These are phyloP conservation scores for Fraxinus platypoda DNA, from an alignment of 305 asterid genomes.

Conservation along the genomic window DNA sequence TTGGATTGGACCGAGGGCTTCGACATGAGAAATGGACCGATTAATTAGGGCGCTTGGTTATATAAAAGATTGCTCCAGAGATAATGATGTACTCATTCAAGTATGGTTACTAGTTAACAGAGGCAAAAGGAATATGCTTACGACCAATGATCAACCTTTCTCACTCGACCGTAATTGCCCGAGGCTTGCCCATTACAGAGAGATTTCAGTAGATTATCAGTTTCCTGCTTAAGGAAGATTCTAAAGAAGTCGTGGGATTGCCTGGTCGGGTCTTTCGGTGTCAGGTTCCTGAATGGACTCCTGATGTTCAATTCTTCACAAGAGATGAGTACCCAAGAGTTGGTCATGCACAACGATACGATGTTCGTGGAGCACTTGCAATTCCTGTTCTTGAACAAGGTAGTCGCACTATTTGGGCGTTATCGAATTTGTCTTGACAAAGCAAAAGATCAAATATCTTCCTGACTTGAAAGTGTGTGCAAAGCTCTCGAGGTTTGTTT, in stretches of 20 bases:
- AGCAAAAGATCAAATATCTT: conserved; percentile 68
- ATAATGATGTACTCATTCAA: conserved; percentile 61
- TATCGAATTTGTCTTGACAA: conserved; percentile 72
- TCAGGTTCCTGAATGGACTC: conserved; percentile 86
- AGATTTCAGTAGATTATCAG: conserved; percentile 56
- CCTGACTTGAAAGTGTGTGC: conserved; percentile 80
- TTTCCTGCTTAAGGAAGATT: conserved; percentile 63
- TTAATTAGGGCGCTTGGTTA: conserved; percentile 55
- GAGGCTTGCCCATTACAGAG: conserved; percentile 62
- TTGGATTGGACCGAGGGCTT: conserved; percentile 70
- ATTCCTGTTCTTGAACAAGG: conserved; percentile 81
- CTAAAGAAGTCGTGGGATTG: conserved; percentile 57
- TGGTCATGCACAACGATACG: conserved; percentile 57
- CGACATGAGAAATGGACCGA: conserved; percentile 64
- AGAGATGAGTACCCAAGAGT: conserved; percentile 73
- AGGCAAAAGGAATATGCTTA: conserved; percentile 55
- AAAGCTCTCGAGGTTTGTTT: conserved; percentile 83
- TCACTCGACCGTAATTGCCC: conserved; percentile 55
- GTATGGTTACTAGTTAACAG: conserved; percentile 69
- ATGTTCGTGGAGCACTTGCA: conserved; percentile 78
- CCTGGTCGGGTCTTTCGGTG: conserved; percentile 75
- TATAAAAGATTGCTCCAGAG: conserved; percentile 51
- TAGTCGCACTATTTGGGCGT: conserved; percentile 74
- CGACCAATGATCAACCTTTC: conserved; percentile 62
- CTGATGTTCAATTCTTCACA: conserved; percentile 69